A percentile compares a stretch with the other conserved stretches of the same genome.
These are phyloP conservation scores for Peronosclerospora sorghi DNA, from an alignment of 352 stramenopile species.

Conservation along the genomic window DNA sequence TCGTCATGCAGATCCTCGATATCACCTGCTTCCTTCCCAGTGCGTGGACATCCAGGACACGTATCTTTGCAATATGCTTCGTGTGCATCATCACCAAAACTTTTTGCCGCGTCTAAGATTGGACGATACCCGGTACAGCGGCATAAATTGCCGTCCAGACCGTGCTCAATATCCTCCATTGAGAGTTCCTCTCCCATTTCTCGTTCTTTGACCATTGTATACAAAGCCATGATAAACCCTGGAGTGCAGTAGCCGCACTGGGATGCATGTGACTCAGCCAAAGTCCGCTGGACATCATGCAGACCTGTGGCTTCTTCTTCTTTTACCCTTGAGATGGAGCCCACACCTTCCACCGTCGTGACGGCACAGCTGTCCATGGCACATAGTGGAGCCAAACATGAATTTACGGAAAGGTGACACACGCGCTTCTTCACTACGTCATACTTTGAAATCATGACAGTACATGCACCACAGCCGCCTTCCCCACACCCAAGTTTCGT, in stretches of 20 bases:
- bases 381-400: too few species aligned
- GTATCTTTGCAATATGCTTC: slow-evolving; percentile 51
- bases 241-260: slow-evolving; percentile 93
- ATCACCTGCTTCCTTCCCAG: slow-evolving; percentile 27
- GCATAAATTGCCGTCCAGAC: slow-evolving; percentile 94
- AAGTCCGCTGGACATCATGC: slow-evolving; percentile 75
- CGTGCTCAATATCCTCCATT: slow-evolving; percentile 87
- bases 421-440: too few species aligned
- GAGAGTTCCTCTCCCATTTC: slow-evolving; percentile 52
- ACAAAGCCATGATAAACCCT: slow-evolving; percentile 78
- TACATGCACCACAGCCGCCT: slow-evolving; percentile 94
- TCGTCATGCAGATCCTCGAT: slow-evolving; percentile 42
- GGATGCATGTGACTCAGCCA: slow-evolving; percentile 89
- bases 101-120: slow-evolving; percentile 81
- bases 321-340: slow-evolving; percentile 17
- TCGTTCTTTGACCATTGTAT: slow-evolving; percentile 70
- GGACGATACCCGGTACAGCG: slow-evolving; percentile 87
- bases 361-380: slow-evolving; percentile 72
- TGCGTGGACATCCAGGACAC: slow-evolving; percentile 62
- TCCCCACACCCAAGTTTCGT: slow-evolving; percentile 91
- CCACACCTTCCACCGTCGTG: slow-evolving; percentile 81
- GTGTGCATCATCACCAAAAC: slow-evolving; percentile 58
- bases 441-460: slow-evolving; percentile 89
- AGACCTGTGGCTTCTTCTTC: slow-evolving; percentile 32
- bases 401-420: too few species aligned